Conservation (phyloP, 768 basidiomycete genomes). For the Russula sp. region DNA sequence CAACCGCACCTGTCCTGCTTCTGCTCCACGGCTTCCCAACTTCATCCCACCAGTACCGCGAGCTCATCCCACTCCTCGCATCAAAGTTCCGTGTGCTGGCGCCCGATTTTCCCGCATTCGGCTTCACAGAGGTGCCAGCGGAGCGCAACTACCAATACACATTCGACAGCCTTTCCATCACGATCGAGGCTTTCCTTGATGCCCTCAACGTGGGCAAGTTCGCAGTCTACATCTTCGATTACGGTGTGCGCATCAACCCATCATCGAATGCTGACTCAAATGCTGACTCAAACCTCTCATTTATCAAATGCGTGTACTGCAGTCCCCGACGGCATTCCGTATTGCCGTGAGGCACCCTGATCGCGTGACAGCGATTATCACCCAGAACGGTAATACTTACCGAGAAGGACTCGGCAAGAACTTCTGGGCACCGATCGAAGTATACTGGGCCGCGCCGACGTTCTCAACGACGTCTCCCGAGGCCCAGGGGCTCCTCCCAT, state of each 20-base stretch:
- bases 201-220: constrained; percentile 41
- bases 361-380: constrained; percentile 44
- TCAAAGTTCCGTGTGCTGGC: constrained; percentile 45
- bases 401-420: constrained; percentile 43
- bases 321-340: constrained; percentile 35
- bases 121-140: constrained; percentile 45
- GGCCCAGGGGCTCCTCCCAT: constrained; percentile 6
- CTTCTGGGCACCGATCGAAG: constrained; percentile 41
- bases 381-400: constrained; percentile 52
- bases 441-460: constrained; percentile 36
- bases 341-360: constrained; percentile 42
- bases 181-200: constrained; percentile 45
- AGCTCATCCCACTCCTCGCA: constrained; percentile 46
- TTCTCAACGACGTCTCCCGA: constrained; percentile 1
- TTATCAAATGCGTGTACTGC: not conserved
- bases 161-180: constrained; percentile 43
- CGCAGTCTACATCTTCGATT: constrained; percentile 50
- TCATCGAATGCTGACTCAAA: not conserved
- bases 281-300: not conserved
- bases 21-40: constrained; percentile 52
- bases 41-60: constrained; percentile 49
- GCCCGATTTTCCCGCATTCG: constrained; percentile 53
- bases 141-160: constrained; percentile 41
- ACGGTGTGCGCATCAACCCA: constrained; percentile 41
- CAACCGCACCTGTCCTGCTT: constrained; percentile 39